These are phyloP conservation scores for Puccinellia tenuiflora DNA, from an alignment of 176 grass and related monocot species.

Conservation along the genomic window DNA sequence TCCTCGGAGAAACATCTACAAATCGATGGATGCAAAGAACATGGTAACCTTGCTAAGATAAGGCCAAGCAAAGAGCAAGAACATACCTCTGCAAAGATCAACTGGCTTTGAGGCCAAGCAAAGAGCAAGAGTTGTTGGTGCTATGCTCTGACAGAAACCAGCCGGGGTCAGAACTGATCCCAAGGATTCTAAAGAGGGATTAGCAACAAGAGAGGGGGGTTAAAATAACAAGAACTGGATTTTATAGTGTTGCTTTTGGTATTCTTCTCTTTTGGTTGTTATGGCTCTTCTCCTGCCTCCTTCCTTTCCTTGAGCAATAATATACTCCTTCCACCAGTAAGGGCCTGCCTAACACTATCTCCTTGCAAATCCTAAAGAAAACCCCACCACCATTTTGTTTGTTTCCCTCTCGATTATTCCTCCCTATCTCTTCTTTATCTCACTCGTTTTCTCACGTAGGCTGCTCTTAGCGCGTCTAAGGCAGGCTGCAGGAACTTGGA, in stretches of 20 bases:
- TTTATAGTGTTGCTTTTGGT: conserved; percentile 27
- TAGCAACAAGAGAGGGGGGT: conserved; percentile 30
- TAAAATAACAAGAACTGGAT: conserved; percentile 40
- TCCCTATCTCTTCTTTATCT: conserved; percentile 33
- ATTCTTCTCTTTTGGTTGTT: conserved; percentile 47
- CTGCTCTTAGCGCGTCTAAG: conserved; percentile 12
- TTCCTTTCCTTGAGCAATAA: conserved; percentile 51
- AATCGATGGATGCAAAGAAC: conserved; percentile 8
- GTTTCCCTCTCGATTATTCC: conserved; percentile 47
- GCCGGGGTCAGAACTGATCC: conserved; percentile 53
- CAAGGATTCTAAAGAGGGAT: conserved; percentile 49
- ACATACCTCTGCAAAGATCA: conserved; percentile 35
- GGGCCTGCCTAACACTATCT: conserved; percentile 51
- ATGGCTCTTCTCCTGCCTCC: conserved; percentile 27
- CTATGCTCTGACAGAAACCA: conserved; percentile 41
- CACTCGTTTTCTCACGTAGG: conserved; percentile 35
- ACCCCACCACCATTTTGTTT: conserved; percentile 62
- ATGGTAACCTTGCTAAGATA: not conserved
- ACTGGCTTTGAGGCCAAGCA: conserved; percentile 26
- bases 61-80: not conserved
- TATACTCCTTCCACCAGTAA: conserved; percentile 59
- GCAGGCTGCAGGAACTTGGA: not conserved
- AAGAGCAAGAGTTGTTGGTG: conserved; percentile 29
- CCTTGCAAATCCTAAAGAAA: conserved; percentile 50
- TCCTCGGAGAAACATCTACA: not conserved